These are phyloP conservation scores for Bonnemaisonia californica DNA, from an alignment of 31 red algal species.

Conservation along the genomic window DNA sequence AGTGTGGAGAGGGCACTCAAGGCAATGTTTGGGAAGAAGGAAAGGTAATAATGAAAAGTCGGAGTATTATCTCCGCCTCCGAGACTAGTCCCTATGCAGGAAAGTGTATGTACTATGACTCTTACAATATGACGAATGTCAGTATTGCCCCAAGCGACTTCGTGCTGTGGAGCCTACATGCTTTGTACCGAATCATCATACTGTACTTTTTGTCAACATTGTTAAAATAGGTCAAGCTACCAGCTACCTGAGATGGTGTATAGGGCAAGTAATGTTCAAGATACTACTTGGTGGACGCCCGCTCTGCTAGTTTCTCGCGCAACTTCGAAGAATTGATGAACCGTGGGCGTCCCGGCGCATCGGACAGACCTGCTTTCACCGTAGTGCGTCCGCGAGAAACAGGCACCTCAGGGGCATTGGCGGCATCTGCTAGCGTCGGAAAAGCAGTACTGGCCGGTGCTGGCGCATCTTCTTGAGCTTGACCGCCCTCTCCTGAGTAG, in stretches of 20 bases:
- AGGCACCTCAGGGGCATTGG: conserved; percentile 32
- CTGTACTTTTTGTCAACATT: background rate
- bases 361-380: background rate
- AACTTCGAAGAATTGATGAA: conserved; percentile 6
- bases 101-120: too few relatives aligned
- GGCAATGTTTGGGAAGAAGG: background rate
- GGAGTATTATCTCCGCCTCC: too few relatives aligned
- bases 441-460: conserved; percentile 29
- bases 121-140: too few relatives aligned
- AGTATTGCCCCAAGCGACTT: too few relatives aligned
- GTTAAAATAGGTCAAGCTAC: too few relatives aligned
- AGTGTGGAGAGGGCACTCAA: background rate
- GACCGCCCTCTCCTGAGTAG: background rate
- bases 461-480: background rate
- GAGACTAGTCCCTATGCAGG: too few relatives aligned
- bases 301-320: background rate
- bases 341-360: conserved; percentile 19
- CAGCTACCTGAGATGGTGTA: too few relatives aligned
- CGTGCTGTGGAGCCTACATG: background rate
- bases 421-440: conserved; percentile 47
- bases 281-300: background rate
- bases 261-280: too few relatives aligned
- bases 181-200: background rate
- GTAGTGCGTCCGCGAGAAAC: background rate
- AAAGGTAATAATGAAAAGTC: too few relatives aligned